These are phyloP conservation scores for Monosiga brevicollis DNA, from an alignment of 78 protist species.

Conservation along the genomic window DNA sequence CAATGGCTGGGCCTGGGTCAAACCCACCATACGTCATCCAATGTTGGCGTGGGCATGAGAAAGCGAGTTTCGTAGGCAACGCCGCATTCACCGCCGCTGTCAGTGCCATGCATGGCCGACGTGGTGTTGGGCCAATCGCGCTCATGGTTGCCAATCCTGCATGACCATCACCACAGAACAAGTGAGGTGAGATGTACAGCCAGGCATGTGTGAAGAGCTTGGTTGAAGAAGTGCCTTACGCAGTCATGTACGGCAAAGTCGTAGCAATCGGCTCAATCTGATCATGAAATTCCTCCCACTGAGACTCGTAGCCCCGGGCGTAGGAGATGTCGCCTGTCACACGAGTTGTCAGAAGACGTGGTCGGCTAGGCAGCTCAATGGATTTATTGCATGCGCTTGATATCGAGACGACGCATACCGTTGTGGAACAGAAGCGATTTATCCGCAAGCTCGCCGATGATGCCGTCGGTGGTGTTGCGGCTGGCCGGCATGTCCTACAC, in stretches of 20 bases:
- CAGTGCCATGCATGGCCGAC: background rate
- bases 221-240: too few relatives aligned
- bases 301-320: background rate
- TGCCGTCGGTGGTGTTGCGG: conserved; percentile 1
- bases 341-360: background rate
- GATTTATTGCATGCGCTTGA: background rate
- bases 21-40: background rate
- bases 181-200: too few relatives aligned
- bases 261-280: conserved; percentile 1
- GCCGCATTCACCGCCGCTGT: conserved; percentile 16
- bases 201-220: too few relatives aligned
- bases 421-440: background rate
- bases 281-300: conserved; percentile 3
- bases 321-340: background rate
- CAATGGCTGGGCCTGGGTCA: too few relatives aligned
- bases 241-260: conserved; percentile 7
- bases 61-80: background rate
- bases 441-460: background rate
- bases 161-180: too few relatives aligned
- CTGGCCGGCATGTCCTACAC: background rate
- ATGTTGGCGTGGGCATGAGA: background rate
- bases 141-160: conserved; percentile 29
- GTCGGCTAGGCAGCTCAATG: background rate
- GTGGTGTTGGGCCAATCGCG: background rate
- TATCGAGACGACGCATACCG: background rate